phyloP scores from a whole-genome alignment of 805 yeast genomes.

The Saccharomyces paradoxus region DNA sequence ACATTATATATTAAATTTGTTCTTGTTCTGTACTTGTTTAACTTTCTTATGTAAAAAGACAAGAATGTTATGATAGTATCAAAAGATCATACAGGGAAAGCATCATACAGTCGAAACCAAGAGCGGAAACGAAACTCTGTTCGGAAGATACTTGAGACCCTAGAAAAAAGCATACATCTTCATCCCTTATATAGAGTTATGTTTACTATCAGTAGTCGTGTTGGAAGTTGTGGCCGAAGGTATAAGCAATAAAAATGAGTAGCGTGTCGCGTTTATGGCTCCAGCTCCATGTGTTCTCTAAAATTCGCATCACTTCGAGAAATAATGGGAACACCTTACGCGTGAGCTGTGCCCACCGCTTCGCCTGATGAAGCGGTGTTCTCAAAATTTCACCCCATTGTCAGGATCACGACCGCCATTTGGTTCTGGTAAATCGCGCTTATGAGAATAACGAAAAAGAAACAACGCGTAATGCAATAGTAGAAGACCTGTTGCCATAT shows the following conservation, averaged over 20 bases:
- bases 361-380: background rate
- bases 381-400: background rate
- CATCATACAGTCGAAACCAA: background rate
- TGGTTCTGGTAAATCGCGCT: background rate
- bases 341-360: background rate
- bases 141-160: too few species aligned
- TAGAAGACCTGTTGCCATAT: background rate
- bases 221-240: background rate
- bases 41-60: background rate
- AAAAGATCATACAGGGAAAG: background rate
- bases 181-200: background rate
- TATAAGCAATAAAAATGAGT: background rate
- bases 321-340: background rate
- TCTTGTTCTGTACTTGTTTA: conserved; percentile 2
- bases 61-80: background rate
- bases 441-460: background rate
- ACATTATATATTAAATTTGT: conserved; percentile 38
- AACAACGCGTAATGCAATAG: background rate
- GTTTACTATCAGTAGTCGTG: background rate
- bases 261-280: background rate
- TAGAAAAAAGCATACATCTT: background rate
- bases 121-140: background rate
- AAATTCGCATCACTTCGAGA: background rate
- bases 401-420: background rate
- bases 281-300: background rate